A percentile compares a stretch with the other conserved stretches of the same genome.
Evolutionary conservation across 495 filamentous ascomycete species (phyloP).

Genomic region (Penicillium herquei): DNA sequence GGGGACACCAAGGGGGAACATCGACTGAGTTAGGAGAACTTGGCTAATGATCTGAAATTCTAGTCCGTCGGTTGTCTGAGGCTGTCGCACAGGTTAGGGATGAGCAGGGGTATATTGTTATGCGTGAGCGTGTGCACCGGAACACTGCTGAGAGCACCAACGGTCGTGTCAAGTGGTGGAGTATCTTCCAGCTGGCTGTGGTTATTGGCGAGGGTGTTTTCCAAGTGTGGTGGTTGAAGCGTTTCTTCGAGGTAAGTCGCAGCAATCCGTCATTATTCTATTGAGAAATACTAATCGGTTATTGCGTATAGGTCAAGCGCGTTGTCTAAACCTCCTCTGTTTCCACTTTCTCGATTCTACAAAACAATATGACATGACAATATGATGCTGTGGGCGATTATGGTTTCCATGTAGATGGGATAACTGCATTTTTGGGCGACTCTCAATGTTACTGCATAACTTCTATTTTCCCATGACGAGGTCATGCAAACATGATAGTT

Average conservation of each 20-base stretch:
- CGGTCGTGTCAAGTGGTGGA: slow-evolving; percentile 98
- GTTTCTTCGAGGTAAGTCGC: slow-evolving; percentile 87
- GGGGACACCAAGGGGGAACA: no score
- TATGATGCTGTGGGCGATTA: slow-evolving; percentile 9
- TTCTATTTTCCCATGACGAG: neutral
- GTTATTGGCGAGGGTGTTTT: slow-evolving; percentile 90
- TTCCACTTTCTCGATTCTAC: slow-evolving; percentile 1
- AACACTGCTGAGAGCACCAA: slow-evolving; percentile 99
- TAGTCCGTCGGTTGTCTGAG: slow-evolving; percentile 83
- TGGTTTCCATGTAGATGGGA: slow-evolving; percentile 6
- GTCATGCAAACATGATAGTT: slow-evolving; percentile 26
- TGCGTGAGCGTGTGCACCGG: slow-evolving; percentile 91
- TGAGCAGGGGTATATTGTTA: slow-evolving; percentile 95
- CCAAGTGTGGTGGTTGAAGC: slow-evolving; percentile 98
- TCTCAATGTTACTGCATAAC: no score
- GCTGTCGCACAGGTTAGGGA: slow-evolving; percentile 89
- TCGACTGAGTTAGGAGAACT: no score
- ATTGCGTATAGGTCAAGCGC: slow-evolving; percentile 37
- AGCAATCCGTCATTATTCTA: neutral
- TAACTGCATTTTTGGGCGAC: slow-evolving; percentile 7
- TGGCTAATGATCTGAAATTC: slow-evolving; percentile 3
- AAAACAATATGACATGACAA: slow-evolving; percentile 15
- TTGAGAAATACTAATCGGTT: neutral
- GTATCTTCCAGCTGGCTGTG: slow-evolving; percentile 89
- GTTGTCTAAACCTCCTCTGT: slow-evolving; percentile 33